Base-by-base conservation (phyloP, 495 filamentous ascomycete genomes). In the Tetracladium setigerum region DNA sequence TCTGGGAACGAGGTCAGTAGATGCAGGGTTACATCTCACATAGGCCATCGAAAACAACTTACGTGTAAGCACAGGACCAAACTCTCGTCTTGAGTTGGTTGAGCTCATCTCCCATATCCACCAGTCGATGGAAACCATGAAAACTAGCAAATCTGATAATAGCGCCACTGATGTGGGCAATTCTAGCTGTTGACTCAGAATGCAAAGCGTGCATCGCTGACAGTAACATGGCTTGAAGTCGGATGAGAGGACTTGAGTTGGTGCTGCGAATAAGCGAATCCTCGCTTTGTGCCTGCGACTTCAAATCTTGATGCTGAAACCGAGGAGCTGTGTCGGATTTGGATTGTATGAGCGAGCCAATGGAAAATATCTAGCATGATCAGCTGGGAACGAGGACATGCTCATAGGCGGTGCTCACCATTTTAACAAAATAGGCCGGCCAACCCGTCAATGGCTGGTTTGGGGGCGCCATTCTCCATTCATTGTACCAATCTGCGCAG, bases 201-300 rank as follows among this genome's bases (percentile, higher is more conserved):
- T 47, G 44, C 14, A 47, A 33, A 37, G 44, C 44, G 27, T 47
- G 30, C 35, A 47, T 38, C 13, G 44, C 44, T 1, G 33, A 38
- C 38, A 47, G 33, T 8, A 47, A 34, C 44, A 47, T 47, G 4
- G 44, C 32, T 38, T 47, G 44, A 17, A 47, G 35, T 15, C 44
- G n/a, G 5, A 36, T 27, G 7, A 47, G 32, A 12, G 44, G 44
- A 38, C 34, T 38, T 8, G 18, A 24, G 15, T 27, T 38, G 2
- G 32, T 37, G 22, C 13, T 27, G 8, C 30, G 44, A 24, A 47
- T 37, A 6, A 38, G 37, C n/a, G 18, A 2, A 38, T 47, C 35
- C n/a, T 47, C 44, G n/a, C 5, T 30, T 38, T 47, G 44, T 27
- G 44, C 44, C 24, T 47, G 44, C 8, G 44, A 37, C n/a, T 47